Percentiles rank a stretch among this genome's conserved stretches.
phyloP scores from a whole-genome alignment of 129 eudicot genomes.

The Rutidosis leptorrhynchoides region DNA sequence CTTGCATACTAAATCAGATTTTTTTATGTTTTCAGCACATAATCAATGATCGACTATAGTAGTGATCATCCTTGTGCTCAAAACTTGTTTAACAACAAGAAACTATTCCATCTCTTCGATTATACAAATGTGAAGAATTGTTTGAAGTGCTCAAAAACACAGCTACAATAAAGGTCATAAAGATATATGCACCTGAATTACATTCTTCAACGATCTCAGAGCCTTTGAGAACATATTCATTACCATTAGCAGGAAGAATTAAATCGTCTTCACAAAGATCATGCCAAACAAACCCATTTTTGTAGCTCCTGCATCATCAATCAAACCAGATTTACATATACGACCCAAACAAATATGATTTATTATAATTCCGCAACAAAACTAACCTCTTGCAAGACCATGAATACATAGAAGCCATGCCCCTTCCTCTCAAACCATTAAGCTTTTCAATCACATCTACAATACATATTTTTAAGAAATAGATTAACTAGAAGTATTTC shows the following conservation, averaged over 20 bases:
- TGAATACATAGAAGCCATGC: constrained; percentile 92
- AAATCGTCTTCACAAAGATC: constrained; percentile 91
- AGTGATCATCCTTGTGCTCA: too few relatives aligned
- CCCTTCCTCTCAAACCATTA: constrained; percentile 84
- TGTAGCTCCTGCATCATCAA: constrained; percentile 66
- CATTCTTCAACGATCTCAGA: constrained; percentile 88
- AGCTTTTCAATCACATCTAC: constrained; percentile 93
- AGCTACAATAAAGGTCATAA: constrained; percentile 8
- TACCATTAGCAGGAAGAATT: constrained; percentile 88
- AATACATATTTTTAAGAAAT: constrained; percentile 7
- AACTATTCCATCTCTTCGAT: too few relatives aligned
- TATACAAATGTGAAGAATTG: constrained; percentile 15
- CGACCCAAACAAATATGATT: not conserved
- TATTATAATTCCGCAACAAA: not conserved
- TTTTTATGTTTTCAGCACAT: too few relatives aligned
- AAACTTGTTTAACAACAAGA: too few relatives aligned
- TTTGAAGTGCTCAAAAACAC: not conserved
- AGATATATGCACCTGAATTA: constrained; percentile 50
- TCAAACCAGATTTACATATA: constrained; percentile 16
- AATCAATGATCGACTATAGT: too few relatives aligned
- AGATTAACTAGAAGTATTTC: too few relatives aligned
- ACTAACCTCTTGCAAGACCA: constrained; percentile 99
- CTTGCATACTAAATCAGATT: too few relatives aligned
- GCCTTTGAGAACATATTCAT: constrained; percentile 92
- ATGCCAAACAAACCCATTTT: constrained; percentile 94